phyloP scores from a whole-genome alignment of 306 rosid genomes.

The Calophaca sinica region DNA sequence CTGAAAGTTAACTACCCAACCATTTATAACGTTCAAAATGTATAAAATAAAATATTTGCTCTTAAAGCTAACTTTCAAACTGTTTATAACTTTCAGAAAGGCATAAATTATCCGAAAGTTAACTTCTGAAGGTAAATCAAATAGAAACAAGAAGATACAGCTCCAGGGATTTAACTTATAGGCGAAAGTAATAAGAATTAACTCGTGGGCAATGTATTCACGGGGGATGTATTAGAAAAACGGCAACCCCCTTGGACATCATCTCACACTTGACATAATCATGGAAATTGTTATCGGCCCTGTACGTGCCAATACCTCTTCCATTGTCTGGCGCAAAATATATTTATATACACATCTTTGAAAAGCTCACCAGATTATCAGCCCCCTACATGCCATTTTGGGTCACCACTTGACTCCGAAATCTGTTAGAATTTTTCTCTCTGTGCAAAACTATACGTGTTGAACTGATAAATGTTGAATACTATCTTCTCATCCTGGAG shows the following conservation, averaged over 20 bases:
- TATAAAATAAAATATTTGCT: too few species aligned
- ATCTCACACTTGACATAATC: slow-evolving; percentile 5
- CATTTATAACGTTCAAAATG: too few species aligned
- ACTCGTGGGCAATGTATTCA: too few species aligned
- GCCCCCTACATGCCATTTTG: slow-evolving; percentile 16
- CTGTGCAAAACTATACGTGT: slow-evolving; percentile 42
- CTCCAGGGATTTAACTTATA: too few species aligned
- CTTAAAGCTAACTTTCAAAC: too few species aligned
- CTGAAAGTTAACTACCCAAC: too few species aligned
- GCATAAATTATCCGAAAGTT: too few species aligned
- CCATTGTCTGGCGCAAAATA: slow-evolving; percentile 12
- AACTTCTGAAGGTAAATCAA: too few species aligned
- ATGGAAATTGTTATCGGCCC: slow-evolving; percentile 29
- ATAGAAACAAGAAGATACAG: too few species aligned
- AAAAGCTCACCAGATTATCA: slow-evolving; percentile 1
- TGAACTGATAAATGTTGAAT: slow-evolving; percentile 29
- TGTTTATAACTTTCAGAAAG: too few species aligned
- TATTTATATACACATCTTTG: slow-evolving; percentile 16
- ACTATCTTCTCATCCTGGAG: slow-evolving; percentile 59
- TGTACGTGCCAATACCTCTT: background rate
- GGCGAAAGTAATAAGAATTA: too few species aligned
- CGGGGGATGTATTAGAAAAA: too few species aligned
- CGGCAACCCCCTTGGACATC: background rate
- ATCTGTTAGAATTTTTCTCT: slow-evolving; percentile 23
- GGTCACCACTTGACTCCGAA: slow-evolving; percentile 26